Evolutionary conservation across 2,329 filamentous ascomycete species (phyloP), one percentile per base, ranked within the genome.

Genomic region (Aureobasidium sp.): DNA sequence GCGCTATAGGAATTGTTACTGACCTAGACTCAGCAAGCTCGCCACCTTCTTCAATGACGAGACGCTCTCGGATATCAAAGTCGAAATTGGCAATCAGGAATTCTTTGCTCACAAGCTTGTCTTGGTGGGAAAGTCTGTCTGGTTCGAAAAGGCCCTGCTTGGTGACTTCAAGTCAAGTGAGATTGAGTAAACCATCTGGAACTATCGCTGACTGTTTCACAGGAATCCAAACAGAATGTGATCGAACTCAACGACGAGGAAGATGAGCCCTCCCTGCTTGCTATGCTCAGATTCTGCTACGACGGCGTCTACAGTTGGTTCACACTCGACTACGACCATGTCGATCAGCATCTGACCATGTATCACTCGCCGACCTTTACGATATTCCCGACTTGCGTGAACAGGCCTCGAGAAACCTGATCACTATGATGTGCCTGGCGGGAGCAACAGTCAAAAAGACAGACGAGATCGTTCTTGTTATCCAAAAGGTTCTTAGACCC

Each of bases 231-330:
- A 16, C 29, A 48, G 3, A 18, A 4, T 10, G 31, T 48, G 3
- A 47, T 60, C 43, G 29, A 60, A 11, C 43, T 60, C 7, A 43
- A 43, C 9, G 9, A 38, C n/a, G 42, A 60, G 5, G 56, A 48
- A 18, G 56, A 60, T n/a, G 29, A 42, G 1, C n/a, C 18, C 11
- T 29, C 15, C 6, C 27, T 60, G 18, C 18, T 11, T 8, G 43
- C 42, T 16, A 60, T 60, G 56, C 27, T 60, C 5, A 27, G 11
- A 5, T 60, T 36, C 56, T 47, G 45, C 56, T 60, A 48, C 20
- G 15, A 60, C 7, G 43, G 43, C 29, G 6, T 13, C 9, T 54
- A 54, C 16, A 6, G 13, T 11, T 20, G 23, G 10, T 7, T 13
- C 25, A 18, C 4, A 8, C n/a, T 15, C 20, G 33, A 18, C 11